Percentiles rank a stretch among this genome's conserved stretches.
Conservation (phyloP, 1,284 basidiomycete species). For the Mycena citricolor region DNA sequence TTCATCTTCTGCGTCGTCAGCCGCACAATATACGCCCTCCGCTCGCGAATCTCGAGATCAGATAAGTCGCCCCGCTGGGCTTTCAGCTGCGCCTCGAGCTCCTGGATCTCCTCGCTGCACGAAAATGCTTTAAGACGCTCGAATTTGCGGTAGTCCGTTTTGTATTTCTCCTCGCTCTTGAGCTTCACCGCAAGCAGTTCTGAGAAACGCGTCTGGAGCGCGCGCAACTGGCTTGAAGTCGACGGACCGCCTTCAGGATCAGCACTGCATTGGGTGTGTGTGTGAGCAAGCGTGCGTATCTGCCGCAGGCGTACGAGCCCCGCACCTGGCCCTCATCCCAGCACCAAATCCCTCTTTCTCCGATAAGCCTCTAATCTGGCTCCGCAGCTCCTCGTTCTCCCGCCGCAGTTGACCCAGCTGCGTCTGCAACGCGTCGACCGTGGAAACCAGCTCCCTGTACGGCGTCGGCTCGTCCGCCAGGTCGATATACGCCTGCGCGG, state of each 20-base stretch:
- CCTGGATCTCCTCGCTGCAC: constrained; percentile 6
- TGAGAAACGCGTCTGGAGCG: constrained; percentile 11
- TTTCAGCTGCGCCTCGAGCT: constrained; percentile 2
- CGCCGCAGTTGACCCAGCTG: background rate
- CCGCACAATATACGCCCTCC: constrained; percentile 4
- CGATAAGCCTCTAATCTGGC: background rate
- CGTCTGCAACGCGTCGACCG: constrained; percentile 2
- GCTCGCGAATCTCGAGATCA: constrained; percentile 4
- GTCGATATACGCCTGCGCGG: constrained; percentile 11
- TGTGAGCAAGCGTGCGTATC: too few relatives aligned
- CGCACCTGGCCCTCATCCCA: too few relatives aligned
- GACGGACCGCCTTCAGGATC: too few relatives aligned
- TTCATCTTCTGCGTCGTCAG: background rate
- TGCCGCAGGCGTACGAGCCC: too few relatives aligned
- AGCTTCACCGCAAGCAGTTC: constrained; percentile 12
- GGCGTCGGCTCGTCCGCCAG: constrained; percentile 1
- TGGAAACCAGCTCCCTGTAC: constrained; percentile 7
- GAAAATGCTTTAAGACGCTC: constrained; percentile 1
- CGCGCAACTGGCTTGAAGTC: constrained; percentile 3
- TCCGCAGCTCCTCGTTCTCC: constrained; percentile 5
- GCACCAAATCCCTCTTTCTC: background rate
- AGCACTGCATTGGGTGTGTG: constrained; percentile 1
- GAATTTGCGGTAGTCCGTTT: constrained; percentile 12
- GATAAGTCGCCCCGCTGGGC: background rate
- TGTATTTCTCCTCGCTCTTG: constrained; percentile 15